Base-by-base conservation (phyloP, 2,329 filamentous ascomycete genomes). In the Arthrocladium fulminans region DNA sequence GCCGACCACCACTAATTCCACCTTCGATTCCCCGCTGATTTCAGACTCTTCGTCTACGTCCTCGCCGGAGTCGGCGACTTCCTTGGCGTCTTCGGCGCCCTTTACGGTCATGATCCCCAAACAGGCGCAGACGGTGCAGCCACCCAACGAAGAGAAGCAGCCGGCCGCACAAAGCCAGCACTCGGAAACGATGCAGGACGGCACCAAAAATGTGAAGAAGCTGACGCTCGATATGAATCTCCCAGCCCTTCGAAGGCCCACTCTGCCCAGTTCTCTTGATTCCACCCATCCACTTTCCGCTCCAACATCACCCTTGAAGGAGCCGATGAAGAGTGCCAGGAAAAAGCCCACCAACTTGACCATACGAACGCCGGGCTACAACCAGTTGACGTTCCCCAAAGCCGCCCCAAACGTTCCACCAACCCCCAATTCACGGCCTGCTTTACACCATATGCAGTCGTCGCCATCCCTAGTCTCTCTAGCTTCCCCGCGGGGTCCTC, bases 1-100 rank as follows among this genome's bases (percentile, higher is more conserved):
- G 7, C 92, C 92, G 1, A 97, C 90, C 6, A 96, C 89, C 2
- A 95, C 90, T 2, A 79, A 92, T 43, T 95, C 88, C 4, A 95
- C 88, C 17, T 87, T 90, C 54, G 90, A 95, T 68, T 94, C 89
- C 3, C 90, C 88, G 7, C 86, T 88, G 24, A 75, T 92, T 42
- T 89, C 89, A 24, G 90, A 97, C 59, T 84, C 87, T 6, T 96
- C 90, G 3, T 88, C 92, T 2, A 90, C 84, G 45, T 88, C 89
- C 19, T 96, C 90, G 1, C 90, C 90, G 7, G 89, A 96, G 66
- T 96, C 92, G 2, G 87, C 88, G 1, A 73, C 84, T 47, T 84
- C 85, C 49, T 73, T 88, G 48, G 77, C 84, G 48, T 81, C 86
- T 47, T 63, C 52, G 13, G 39, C 74, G 47, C 62, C 68, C 70